Percentiles rank a stretch among this genome's conserved stretches.
Evolutionary conservation across 371 early-diverging fungal genomes (phyloP).

Genomic region (Mucor irregularis): DNA sequence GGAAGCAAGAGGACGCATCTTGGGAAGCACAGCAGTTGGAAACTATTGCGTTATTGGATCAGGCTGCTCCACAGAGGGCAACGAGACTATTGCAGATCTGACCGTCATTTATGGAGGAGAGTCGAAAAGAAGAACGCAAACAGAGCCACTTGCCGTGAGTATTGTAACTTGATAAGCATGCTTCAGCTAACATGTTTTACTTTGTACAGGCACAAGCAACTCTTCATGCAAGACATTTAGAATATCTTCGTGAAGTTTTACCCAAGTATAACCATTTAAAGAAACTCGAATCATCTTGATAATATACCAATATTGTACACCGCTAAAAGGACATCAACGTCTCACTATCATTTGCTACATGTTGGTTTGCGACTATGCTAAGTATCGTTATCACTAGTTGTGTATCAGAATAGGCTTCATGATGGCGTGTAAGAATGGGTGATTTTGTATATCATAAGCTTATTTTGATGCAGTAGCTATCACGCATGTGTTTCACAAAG

Average conservation of each 20-base stretch:
- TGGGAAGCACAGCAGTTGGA: conserved; percentile 62
- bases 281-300: conserved; percentile 28
- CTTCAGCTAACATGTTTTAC: too few species aligned
- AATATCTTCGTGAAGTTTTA: conserved; percentile 67
- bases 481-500: too few species aligned
- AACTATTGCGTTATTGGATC: conserved; percentile 78
- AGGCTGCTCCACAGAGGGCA: conserved; percentile 63
- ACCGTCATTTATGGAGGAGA: conserved; percentile 71
- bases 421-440: too few species aligned
- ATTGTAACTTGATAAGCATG: not conserved
- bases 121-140: conserved; percentile 60
- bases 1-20: conserved; percentile 68
- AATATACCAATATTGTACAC: not conserved
- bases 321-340: not conserved
- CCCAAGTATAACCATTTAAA: conserved; percentile 69
- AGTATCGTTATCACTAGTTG: too few species aligned
- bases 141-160: conserved; percentile 28
- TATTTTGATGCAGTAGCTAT: too few species aligned
- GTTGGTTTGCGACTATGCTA: too few species aligned
- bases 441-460: too few species aligned
- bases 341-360: not conserved
- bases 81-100: conserved; percentile 63
- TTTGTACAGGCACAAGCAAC: conserved; percentile 51
- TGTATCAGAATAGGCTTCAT: too few species aligned
- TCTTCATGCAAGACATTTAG: conserved; percentile 72